These are phyloP conservation scores for Mayamaea pseudoterrestris DNA, from an alignment of 108 stramenopile species.

Conservation along the genomic window DNA sequence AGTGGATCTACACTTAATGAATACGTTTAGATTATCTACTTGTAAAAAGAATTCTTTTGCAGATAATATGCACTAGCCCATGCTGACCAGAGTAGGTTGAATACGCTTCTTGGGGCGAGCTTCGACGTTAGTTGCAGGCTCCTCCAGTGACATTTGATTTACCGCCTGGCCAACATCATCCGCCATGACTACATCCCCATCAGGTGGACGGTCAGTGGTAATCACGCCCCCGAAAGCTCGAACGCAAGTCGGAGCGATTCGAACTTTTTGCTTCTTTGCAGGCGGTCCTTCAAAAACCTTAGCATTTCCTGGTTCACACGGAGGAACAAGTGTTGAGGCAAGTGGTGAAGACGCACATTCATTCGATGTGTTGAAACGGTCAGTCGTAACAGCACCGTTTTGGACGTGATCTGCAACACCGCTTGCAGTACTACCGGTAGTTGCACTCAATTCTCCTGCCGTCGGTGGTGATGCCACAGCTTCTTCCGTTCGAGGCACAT, in stretches of 20 bases:
- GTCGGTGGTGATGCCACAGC: background rate
- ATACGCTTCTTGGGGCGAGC: constrained; percentile 36
- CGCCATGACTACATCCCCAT: background rate
- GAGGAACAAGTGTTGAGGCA: constrained; percentile 13
- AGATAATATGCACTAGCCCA: too few relatives aligned
- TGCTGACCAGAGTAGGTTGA: too few relatives aligned
- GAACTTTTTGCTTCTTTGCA: constrained; percentile 16
- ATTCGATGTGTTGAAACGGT: background rate
- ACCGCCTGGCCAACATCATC: background rate
- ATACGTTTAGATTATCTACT: too few relatives aligned
- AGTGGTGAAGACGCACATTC: constrained; percentile 1
- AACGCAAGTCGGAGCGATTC: background rate
- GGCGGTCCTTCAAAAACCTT: constrained; percentile 16
- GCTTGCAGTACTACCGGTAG: too few relatives aligned
- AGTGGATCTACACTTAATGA: too few relatives aligned
- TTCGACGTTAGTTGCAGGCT: constrained; percentile 1
- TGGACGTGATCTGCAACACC: background rate
- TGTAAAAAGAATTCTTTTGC: too few relatives aligned
- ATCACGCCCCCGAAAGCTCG: background rate
- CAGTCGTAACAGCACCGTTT: background rate
- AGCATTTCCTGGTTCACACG: constrained; percentile 17
- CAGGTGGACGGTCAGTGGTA: background rate
- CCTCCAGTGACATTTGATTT: constrained; percentile 2
- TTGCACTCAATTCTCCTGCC: background rate
- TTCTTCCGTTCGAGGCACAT: background rate